These are phyloP conservation scores for Pistacia integerrima DNA, from an alignment of 345 rosid species.

Conservation along the genomic window DNA sequence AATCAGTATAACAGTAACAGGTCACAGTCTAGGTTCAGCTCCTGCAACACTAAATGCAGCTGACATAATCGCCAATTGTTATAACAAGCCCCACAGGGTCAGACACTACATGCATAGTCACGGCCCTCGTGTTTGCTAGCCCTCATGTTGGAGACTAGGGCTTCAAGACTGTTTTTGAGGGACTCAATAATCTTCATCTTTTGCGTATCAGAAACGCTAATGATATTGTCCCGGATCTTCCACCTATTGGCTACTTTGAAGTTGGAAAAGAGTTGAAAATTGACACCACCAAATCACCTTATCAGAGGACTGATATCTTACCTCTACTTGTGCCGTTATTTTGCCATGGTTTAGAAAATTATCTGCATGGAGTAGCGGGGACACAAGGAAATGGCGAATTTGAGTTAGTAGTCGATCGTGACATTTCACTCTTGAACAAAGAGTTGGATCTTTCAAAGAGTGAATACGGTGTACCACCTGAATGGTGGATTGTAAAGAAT, in stretches of 20 bases:
- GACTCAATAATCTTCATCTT: not conserved
- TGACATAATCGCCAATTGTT: slow-evolving; percentile 15
- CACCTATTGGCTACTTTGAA: not conserved
- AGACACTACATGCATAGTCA: slow-evolving; percentile 1
- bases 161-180: slow-evolving; percentile 5
- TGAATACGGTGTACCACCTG: not conserved
- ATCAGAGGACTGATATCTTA: not conserved
- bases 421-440: slow-evolving; percentile 19
- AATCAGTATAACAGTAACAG: slow-evolving; percentile 39
- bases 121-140: slow-evolving; percentile 20
- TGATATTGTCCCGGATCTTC: slow-evolving; percentile 6
- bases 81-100: slow-evolving; percentile 21
- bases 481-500: slow-evolving; percentile 19
- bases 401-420: slow-evolving; percentile 10
- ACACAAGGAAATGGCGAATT: slow-evolving; percentile 13
- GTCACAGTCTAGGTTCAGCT: slow-evolving; percentile 28
- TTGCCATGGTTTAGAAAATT: slow-evolving; percentile 20
- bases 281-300: slow-evolving; percentile 13
- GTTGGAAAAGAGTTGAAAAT: slow-evolving; percentile 21
- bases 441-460: not conserved
- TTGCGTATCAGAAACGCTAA: slow-evolving; percentile 10
- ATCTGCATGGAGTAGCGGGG: slow-evolving; percentile 29
- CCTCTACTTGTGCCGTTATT: too few species aligned
- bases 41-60: slow-evolving; percentile 18
- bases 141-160: slow-evolving; percentile 20